phyloP scores from a whole-genome alignment of 441 rosid genomes.

The Gossypium schwendimanii region DNA sequence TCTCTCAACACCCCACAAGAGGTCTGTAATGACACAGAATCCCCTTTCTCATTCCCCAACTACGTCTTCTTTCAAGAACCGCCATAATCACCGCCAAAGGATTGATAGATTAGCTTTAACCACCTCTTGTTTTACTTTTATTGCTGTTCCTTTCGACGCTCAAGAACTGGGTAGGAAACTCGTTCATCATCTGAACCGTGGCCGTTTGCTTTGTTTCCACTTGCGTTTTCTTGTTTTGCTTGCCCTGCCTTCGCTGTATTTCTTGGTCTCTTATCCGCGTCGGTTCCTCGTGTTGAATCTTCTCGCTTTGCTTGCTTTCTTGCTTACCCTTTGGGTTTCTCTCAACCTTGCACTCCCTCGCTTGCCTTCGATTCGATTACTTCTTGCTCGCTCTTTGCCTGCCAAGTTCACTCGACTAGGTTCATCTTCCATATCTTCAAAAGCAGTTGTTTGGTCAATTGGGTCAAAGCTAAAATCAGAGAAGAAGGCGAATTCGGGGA shows the following conservation, averaged over 20 bases:
- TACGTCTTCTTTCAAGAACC: constrained; percentile 22
- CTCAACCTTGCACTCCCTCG: constrained; percentile 45
- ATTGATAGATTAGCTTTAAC: constrained; percentile 18
- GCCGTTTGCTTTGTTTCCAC: constrained; percentile 47
- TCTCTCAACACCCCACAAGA: constrained; percentile 33
- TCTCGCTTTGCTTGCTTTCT: constrained; percentile 32
- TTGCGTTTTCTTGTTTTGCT: constrained; percentile 40
- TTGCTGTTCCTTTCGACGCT: constrained; percentile 21
- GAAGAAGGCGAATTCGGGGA: neutral
- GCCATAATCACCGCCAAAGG: constrained; percentile 12
- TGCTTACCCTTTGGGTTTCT: constrained; percentile 32
- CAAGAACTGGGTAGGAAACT: constrained; percentile 28
- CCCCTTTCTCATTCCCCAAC: constrained; percentile 24
- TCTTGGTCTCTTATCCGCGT: constrained; percentile 27
- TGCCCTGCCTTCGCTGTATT: constrained; percentile 41
- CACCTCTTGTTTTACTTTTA: constrained; percentile 24
- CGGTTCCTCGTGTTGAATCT: constrained; percentile 23
- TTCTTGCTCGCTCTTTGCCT: constrained; percentile 38
- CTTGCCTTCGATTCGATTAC: constrained; percentile 34
- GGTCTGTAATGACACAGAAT: constrained; percentile 31
- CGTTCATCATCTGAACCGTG: constrained; percentile 36
- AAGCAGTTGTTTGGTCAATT: constrained; percentile 54
- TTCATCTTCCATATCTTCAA: constrained; percentile 17
- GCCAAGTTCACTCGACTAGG: constrained; percentile 27
- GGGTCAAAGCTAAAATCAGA: constrained; percentile 39